A percentile compares a stretch with the other conserved stretches of the same genome.
phyloP scores from a whole-genome alignment of 805 yeast genomes.

The Metschnikowia reukaufii region DNA sequence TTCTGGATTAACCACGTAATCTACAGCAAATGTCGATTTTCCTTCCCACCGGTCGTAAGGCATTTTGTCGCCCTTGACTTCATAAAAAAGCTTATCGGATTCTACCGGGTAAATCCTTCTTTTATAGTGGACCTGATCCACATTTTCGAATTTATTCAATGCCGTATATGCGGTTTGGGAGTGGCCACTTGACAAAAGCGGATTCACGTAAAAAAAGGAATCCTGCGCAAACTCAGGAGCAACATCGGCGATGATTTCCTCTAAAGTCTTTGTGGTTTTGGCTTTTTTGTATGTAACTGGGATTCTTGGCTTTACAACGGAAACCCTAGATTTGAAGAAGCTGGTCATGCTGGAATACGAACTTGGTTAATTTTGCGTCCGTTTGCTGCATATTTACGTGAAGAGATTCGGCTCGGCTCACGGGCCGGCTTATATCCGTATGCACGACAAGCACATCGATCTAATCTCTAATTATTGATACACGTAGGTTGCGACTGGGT shows the following conservation, averaged over 20 bases:
- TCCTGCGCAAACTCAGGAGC: constrained; percentile 43
- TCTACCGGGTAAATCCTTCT: constrained; percentile 40
- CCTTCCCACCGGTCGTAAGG: constrained; percentile 44
- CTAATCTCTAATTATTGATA: not conserved
- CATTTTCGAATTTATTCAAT: constrained; percentile 40
- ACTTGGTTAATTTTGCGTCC: not conserved
- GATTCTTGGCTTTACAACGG: constrained; percentile 5
- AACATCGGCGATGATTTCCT: constrained; percentile 33
- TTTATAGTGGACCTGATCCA: constrained; percentile 46
- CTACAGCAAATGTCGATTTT: constrained; percentile 48
- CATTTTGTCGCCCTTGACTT: constrained; percentile 27
- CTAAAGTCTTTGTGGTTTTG: constrained; percentile 1
- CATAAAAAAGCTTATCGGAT: constrained; percentile 24
- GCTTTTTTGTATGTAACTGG: constrained; percentile 13
- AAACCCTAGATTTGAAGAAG: constrained; percentile 18
- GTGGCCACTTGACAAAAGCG: constrained; percentile 48
- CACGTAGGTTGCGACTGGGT: too few relatives aligned
- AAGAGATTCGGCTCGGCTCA: too few relatives aligned
- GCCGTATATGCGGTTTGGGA: constrained; percentile 52
- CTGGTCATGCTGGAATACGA: constrained; percentile 4
- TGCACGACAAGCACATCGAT: constrained; percentile 3
- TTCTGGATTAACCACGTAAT: constrained; percentile 40
- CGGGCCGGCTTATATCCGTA: too few relatives aligned
- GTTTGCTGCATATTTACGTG: not conserved
- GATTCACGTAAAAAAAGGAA: constrained; percentile 43